A percentile compares a stretch with the other conserved stretches of the same genome.
Evolutionary conservation across 2,329 filamentous ascomycete genomes (phyloP).

Genomic region (Waltergamsia citrina): DNA sequence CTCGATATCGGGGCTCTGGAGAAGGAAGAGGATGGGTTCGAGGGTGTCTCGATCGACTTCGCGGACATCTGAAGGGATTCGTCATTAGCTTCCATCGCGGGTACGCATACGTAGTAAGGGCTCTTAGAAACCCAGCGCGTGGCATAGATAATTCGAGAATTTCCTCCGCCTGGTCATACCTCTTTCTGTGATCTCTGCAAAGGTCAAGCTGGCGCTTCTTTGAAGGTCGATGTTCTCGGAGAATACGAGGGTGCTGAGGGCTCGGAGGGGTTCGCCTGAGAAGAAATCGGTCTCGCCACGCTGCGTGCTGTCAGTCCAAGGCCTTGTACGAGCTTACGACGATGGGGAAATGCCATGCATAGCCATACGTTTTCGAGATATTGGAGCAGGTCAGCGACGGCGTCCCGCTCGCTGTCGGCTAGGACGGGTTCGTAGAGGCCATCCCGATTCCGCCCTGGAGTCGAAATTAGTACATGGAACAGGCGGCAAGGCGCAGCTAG

Average conservation of each 20-base stretch:
- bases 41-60: constrained; percentile 93
- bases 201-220: constrained; percentile 92
- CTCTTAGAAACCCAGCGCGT: too few species aligned
- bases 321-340: neutral
- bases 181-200: constrained; percentile 97
- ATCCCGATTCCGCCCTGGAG: constrained; percentile 64
- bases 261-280: constrained; percentile 85
- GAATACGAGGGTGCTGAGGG: constrained; percentile 91
- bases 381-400: constrained; percentile 87
- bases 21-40: constrained; percentile 88
- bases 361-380: constrained; percentile 86
- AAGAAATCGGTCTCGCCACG: constrained; percentile 98
- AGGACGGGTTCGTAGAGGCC: constrained; percentile 78
- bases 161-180: constrained; percentile 60
- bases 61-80: constrained; percentile 64
- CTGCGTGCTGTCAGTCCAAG: constrained; percentile 32
- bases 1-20: constrained; percentile 93
- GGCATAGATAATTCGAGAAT: too few species aligned
- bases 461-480: neutral
- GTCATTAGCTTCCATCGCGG: constrained; percentile 1
- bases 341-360: too few species aligned
- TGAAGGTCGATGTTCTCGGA: constrained; percentile 98
- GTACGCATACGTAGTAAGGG: neutral
- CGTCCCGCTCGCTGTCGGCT: constrained; percentile 92
- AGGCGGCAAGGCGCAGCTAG: constrained; percentile 1